Base-by-base conservation (phyloP, 2,329 filamentous ascomycete species). In the Plectosphaerella plurivora region DNA sequence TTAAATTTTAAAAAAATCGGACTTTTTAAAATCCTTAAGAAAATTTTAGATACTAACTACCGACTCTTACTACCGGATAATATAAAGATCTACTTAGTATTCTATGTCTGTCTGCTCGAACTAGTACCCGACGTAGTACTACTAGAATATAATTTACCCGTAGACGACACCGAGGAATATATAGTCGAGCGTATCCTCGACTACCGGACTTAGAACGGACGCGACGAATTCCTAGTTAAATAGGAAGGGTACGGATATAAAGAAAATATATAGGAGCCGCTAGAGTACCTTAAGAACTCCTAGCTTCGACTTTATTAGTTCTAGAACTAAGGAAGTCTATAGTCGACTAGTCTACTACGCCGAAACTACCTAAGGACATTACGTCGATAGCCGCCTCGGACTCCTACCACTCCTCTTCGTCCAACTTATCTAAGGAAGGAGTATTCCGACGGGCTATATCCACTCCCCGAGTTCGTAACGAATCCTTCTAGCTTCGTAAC, bases 41-140 rank as follows among this genome's bases (percentile, higher is more conserved):
- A 45, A 44, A 20, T 44, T 16, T 24, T 50, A 50, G 24, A 50
- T 44, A 44, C 24, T 44, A 33, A 44, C 22, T 46, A 44, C 20
- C 25, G 45, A 20, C 22, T 54, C 16, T 39, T 41, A 49, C 22
- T 36, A 49, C 39, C 36, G 52, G 49, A 49, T 39, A 51, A 18
- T 42, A 44, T 45, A 50, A 50, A 50, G 15, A 50, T 33, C n/a
- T 48, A 41, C 22, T 45, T 6, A 25, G 47, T n/a, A 33, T 47
- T 50, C 49, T 33, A 44, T 18, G 28, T 49, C 25, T 25, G 45
- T 44, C 45, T 49, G 37, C 41, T 35, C 28, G 24, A 25, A 45
- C 47, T 33, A 50, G 25, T 45, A 45, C 16, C 5, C 5, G 12
- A 14, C 15, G 11, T 7, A 7, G 15, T 16, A 16, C 36, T 14